Evolutionary conservation across 495 filamentous ascomycete genomes (phyloP).

Genomic region (Penicillium canariense): DNA sequence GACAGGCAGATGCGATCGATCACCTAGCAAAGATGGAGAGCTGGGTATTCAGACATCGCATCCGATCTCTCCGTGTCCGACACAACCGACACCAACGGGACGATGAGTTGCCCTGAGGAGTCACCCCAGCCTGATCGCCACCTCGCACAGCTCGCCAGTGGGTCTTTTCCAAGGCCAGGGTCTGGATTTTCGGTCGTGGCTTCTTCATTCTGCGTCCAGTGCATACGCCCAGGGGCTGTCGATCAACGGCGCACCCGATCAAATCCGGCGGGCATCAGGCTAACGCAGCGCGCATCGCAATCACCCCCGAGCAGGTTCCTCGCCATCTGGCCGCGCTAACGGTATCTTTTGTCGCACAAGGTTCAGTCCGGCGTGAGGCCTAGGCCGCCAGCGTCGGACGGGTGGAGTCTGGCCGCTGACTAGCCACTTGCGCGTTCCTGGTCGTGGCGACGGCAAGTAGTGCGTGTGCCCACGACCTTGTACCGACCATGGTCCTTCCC

Average conservation of each 20-base stretch:
- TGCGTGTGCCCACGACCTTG: conserved; percentile 21
- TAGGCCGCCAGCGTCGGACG: conserved; percentile 11
- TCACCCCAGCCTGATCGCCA: not conserved
- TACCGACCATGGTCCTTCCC: not conserved
- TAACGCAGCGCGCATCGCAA: conserved; percentile 29
- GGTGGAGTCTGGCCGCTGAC: not conserved
- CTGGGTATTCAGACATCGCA: no score
- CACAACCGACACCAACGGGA: not conserved
- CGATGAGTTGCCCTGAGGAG: not conserved
- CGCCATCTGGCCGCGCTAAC: not conserved
- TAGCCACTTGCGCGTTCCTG: no score
- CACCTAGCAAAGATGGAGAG: not conserved
- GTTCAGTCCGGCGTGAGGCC: conserved; percentile 27
- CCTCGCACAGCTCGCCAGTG: not conserved
- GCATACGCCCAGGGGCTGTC: not conserved
- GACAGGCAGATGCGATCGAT: not conserved
- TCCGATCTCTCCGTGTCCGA: no score
- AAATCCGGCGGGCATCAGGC: not conserved
- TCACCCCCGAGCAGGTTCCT: conserved; percentile 6
- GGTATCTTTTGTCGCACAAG: conserved; percentile 7
- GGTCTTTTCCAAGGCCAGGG: not conserved
- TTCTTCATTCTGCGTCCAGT: not conserved
- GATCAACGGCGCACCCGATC: not conserved
- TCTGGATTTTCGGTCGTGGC: not conserved
- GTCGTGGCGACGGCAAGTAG: conserved; percentile 21